phyloP scores from a whole-genome alignment of 2,329 filamentous ascomycete species.

The Cadophora gregata region DNA sequence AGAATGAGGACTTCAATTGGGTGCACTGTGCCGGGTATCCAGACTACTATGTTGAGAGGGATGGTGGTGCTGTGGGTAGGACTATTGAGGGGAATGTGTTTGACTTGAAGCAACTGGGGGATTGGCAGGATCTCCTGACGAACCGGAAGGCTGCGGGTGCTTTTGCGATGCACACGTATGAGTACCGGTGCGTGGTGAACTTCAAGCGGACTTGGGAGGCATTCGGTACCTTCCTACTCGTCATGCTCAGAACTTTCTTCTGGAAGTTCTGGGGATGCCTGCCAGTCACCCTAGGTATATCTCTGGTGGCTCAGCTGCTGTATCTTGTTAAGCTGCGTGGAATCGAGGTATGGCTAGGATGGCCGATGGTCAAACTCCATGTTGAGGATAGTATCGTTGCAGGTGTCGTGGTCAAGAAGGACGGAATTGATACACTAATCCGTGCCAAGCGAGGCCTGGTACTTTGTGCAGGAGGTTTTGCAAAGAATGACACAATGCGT shows the following conservation, averaged over 20 bases:
- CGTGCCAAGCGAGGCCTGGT: slow-evolving; percentile 43
- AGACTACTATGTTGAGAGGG: slow-evolving; percentile 43
- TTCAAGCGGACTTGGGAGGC: slow-evolving; percentile 18
- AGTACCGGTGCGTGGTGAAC: slow-evolving; percentile 6
- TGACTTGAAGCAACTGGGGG: slow-evolving; percentile 19
- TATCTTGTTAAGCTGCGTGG: slow-evolving; percentile 9
- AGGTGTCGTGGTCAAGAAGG: slow-evolving; percentile 39
- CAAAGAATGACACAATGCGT: slow-evolving; percentile 44
- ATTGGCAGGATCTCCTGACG: slow-evolving; percentile 11
- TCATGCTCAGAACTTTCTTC: background rate
- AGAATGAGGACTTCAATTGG: slow-evolving; percentile 42
- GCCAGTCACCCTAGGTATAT: slow-evolving; percentile 24
- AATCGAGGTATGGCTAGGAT: slow-evolving; percentile 17
- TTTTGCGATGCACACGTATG: slow-evolving; percentile 14
- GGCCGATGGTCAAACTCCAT: slow-evolving; percentile 9
- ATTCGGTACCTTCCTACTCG: background rate
- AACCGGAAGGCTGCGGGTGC: background rate
- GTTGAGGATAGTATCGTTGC: slow-evolving; percentile 35
- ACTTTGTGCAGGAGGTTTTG: slow-evolving; percentile 47
- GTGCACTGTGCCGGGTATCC: slow-evolving; percentile 39
- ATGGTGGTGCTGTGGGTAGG: slow-evolving; percentile 17
- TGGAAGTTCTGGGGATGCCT: slow-evolving; percentile 5
- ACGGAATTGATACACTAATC: slow-evolving; percentile 38
- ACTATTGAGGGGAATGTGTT: slow-evolving; percentile 26
- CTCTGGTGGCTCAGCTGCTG: slow-evolving; percentile 22